Evolutionary conservation across 441 rosid species (phyloP).

Genomic region (Euphorbia neoarborescens): DNA sequence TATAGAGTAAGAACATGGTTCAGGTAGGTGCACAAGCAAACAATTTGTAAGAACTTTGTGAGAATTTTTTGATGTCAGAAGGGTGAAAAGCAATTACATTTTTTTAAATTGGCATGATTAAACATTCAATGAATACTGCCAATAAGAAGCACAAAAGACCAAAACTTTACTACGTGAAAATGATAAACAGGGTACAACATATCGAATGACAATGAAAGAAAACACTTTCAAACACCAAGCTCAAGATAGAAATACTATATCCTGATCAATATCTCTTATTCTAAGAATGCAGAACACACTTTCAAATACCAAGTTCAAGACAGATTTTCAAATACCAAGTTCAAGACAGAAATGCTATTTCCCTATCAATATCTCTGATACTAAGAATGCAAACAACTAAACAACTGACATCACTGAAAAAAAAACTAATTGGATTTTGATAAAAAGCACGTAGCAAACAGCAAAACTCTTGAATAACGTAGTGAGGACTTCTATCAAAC

Average conservation of each 20-base stretch:
- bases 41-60: too few relatives aligned
- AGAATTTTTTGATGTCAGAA: too few relatives aligned
- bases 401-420: too few relatives aligned
- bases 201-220: background rate
- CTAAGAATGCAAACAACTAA: too few relatives aligned
- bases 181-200: background rate
- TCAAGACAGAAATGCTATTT: too few relatives aligned
- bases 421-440: background rate
- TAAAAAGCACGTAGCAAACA: background rate
- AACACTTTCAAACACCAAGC: too few relatives aligned
- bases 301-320: background rate
- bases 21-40: too few relatives aligned
- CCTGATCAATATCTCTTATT: too few relatives aligned
- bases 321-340: background rate
- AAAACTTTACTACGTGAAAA: background rate
- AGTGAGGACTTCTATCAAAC: background rate
- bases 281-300: background rate
- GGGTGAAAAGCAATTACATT: too few relatives aligned
- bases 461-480: background rate
- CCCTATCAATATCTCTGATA: too few relatives aligned
- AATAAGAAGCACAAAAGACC: background rate
- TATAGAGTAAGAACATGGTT: too few relatives aligned
- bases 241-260: too few relatives aligned
- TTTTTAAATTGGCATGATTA: background rate
- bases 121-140: background rate